phyloP scores from a whole-genome alignment of 1,139 yeast genomes.

The Tardiomyces digboiensis region DNA sequence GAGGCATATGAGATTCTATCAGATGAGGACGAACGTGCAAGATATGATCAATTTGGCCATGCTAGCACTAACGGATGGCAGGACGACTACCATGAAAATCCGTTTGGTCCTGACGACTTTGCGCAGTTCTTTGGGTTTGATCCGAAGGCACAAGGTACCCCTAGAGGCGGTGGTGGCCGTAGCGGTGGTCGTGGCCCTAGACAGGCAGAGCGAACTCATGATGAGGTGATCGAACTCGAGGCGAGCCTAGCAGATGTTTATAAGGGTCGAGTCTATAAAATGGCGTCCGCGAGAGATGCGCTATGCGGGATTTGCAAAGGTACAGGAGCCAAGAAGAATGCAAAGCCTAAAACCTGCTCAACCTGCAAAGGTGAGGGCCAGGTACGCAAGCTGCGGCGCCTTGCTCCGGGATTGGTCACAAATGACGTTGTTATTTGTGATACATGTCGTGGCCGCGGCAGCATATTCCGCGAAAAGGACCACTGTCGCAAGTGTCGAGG shows the following conservation, averaged over 20 bases:
- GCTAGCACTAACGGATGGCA: slow-evolving; percentile 3
- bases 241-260: slow-evolving; percentile 69
- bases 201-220: slow-evolving; percentile 38
- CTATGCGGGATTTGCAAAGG: slow-evolving; percentile 70
- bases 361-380: slow-evolving; percentile 69
- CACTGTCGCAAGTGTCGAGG: slow-evolving; percentile 75
- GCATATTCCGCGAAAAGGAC: slow-evolving; percentile 52
- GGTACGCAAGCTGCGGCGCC: slow-evolving; percentile 48
- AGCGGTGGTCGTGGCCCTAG: slow-evolving; percentile 4
- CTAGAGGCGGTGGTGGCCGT: slow-evolving; percentile 14
- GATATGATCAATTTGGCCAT: slow-evolving; percentile 12
- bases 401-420: slow-evolving; percentile 71
- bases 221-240: slow-evolving; percentile 54
- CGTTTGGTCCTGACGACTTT: slow-evolving; percentile 53
- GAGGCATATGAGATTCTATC: slow-evolving; percentile 70
- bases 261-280: slow-evolving; percentile 72
- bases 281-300: slow-evolving; percentile 63
- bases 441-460: slow-evolving; percentile 67
- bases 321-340: slow-evolving; percentile 56
- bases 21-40: slow-evolving; percentile 35
- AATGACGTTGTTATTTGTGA: slow-evolving; percentile 56
- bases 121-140: slow-evolving; percentile 48
- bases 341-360: slow-evolving; percentile 48
- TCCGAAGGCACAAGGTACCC: slow-evolving; percentile 10
- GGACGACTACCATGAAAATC: slow-evolving; percentile 12